Conservation (phyloP, 768 basidiomycete species). For the Galerina sulciceps region DNA sequence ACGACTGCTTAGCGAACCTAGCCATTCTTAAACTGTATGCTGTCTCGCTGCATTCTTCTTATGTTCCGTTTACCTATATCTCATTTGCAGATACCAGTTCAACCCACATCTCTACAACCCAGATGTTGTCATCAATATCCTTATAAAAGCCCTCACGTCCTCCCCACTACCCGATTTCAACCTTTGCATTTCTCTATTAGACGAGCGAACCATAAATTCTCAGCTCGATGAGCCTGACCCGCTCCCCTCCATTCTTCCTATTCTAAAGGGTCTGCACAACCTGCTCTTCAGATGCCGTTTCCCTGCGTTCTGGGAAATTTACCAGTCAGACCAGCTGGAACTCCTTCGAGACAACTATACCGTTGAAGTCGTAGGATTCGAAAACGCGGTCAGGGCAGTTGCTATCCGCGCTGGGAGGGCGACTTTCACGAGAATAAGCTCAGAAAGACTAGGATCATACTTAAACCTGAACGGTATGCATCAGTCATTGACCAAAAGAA, state of each 20-base stretch:
- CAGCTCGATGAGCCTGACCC: constrained; percentile 83
- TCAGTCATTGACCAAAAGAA: neutral
- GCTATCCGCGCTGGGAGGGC: constrained; percentile 78
- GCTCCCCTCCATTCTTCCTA: constrained; percentile 68
- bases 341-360: constrained; percentile 85
- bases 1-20: constrained; percentile 94
- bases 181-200: constrained; percentile 90
- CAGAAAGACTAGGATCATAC: constrained; percentile 71
- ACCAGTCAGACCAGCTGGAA: constrained; percentile 72
- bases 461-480: constrained; percentile 66
- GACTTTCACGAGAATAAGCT: constrained; percentile 75
- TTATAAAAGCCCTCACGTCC: constrained; percentile 87
- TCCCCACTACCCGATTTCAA: constrained; percentile 92
- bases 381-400: constrained; percentile 80
- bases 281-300: constrained; percentile 86
- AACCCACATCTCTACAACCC: constrained; percentile 92
- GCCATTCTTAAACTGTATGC: constrained; percentile 91
- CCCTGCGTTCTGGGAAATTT: constrained; percentile 82
- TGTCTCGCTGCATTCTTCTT: neutral
- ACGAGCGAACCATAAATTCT: constrained; percentile 62
- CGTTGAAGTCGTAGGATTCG: constrained; percentile 81
- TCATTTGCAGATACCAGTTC: constrained; percentile 81
- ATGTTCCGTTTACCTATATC: neutral
- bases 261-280: constrained; percentile 67
- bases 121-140: constrained; percentile 92